Conservation (phyloP, 768 basidiomycete species). For the Lentinula guzmanii region DNA sequence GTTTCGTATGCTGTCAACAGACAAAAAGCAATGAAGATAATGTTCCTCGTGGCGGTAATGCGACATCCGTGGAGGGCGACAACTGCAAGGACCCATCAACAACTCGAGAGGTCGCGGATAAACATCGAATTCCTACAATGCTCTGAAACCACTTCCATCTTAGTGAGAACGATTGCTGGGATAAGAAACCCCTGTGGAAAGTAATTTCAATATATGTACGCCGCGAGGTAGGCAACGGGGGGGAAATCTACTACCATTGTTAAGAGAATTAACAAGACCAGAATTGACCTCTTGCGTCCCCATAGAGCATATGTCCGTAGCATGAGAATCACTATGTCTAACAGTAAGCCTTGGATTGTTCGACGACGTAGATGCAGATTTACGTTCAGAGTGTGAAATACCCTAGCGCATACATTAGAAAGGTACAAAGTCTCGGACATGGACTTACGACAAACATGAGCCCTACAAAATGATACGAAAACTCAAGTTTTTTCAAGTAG, state of each 20-base stretch:
- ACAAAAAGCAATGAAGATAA: background rate
- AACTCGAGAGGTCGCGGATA: background rate
- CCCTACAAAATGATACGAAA: background rate
- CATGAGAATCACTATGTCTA: slow-evolving; percentile 27
- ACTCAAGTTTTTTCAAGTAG: too few species aligned
- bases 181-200: background rate
- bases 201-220: background rate
- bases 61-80: background rate
- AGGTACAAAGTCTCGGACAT: background rate
- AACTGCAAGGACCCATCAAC: background rate
- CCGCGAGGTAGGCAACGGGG: background rate
- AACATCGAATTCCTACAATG: background rate
- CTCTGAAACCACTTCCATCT: background rate
- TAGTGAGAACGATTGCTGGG: background rate
- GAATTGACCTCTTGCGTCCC: slow-evolving; percentile 28
- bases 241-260: slow-evolving; percentile 11
- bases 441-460: background rate
- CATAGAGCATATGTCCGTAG: slow-evolving; percentile 40
- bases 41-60: background rate
- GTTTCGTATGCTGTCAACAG: background rate
- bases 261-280: slow-evolving; percentile 23
- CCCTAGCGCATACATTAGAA: background rate
- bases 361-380: background rate
- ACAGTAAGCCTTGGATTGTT: background rate
- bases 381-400: background rate